Percentiles rank a stretch among this genome's conserved stretches.
Conservation (phyloP, 208 protist species). For the Trypanosoma congolense region DNA sequence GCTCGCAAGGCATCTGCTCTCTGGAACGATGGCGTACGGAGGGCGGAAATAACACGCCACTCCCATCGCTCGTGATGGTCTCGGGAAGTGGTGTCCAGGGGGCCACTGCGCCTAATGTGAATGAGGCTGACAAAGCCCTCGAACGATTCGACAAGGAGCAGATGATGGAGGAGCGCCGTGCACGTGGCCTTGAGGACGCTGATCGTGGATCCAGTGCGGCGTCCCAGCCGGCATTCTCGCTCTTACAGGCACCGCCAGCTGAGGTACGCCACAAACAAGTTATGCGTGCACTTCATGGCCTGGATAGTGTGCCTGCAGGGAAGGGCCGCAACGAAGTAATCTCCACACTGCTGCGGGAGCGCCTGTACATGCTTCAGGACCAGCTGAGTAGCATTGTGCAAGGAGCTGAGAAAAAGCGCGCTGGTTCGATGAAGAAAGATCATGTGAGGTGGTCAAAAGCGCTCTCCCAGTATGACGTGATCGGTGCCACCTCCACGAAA, state of each 20-base stretch:
- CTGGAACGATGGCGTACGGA: neutral
- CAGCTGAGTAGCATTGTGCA: neutral
- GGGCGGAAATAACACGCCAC: neutral
- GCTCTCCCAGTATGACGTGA: constrained; percentile 20
- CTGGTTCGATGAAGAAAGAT: constrained; percentile 6
- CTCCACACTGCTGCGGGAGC: neutral
- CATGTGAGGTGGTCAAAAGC: neutral
- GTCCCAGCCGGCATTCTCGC: neutral
- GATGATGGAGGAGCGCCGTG: neutral
- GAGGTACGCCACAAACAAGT: neutral
- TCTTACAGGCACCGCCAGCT: neutral
- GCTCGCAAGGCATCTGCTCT: neutral
- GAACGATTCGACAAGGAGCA: neutral
- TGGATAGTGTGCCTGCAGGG: neutral
- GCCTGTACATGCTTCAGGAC: constrained; percentile 2
- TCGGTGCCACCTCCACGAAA: constrained; percentile 46
- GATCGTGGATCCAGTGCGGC: neutral
- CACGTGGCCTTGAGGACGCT: neutral
- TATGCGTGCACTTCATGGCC: neutral
- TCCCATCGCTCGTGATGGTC: neutral
- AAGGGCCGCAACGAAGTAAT: neutral
- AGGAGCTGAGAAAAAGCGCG: neutral
- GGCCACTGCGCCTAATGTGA: neutral
- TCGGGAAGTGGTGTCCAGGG: neutral
- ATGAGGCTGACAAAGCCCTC: neutral